Base-by-base conservation (phyloP, 2,329 filamentous ascomycete species). In the Lachnellula occidentalis region DNA sequence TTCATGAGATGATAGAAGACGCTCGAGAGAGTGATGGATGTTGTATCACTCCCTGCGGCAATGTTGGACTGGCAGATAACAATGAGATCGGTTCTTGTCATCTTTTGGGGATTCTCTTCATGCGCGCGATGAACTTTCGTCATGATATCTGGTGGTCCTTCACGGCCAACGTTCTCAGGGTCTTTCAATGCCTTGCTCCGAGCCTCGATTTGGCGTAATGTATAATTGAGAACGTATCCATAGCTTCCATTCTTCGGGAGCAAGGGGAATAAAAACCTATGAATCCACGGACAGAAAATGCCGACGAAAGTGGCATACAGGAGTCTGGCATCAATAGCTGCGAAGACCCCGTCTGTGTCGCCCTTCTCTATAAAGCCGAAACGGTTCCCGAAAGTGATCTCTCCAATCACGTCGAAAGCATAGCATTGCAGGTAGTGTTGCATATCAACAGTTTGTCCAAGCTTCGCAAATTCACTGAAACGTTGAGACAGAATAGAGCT, bases 371-470 rank as follows among this genome's bases (percentile, higher is more conserved):
- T 65, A 51, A 79, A 77, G 0, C 76, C 78, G 58, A 73, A 70
- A 0, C 65, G 61, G 3, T 62, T 64, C 12, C 64, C 71, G 39
- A 73, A 74, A 0, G 75, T 78, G 17, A 81, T 76, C 37, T 75
- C 71, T 0, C 76, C 77, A 31, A 82, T 78, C 1, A 80, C 76
- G 48, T 80, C 75, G 42, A 77, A 77, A 0, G 74, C 75, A 52
- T 74, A 78, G 57, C 69, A 77, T 56, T 78, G 75, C 27, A 78
- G 64, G 71, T 72, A 76, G 47, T 72, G 67, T 4, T 62, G 61
- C 41, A 77, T 58, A 56, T 81, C 69, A 3, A 79, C 58, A 0
- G 56, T 51, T 3, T 66, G 15, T 0, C 62, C 61, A 0, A 55
- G 50, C 0, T 56, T 49, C 1, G 74, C 70, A 11, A 74, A 68